A percentile compares a stretch with the other conserved stretches of the same genome.
phyloP scores from a whole-genome alignment of 345 rosid species.

The Pugionium cornutum region DNA sequence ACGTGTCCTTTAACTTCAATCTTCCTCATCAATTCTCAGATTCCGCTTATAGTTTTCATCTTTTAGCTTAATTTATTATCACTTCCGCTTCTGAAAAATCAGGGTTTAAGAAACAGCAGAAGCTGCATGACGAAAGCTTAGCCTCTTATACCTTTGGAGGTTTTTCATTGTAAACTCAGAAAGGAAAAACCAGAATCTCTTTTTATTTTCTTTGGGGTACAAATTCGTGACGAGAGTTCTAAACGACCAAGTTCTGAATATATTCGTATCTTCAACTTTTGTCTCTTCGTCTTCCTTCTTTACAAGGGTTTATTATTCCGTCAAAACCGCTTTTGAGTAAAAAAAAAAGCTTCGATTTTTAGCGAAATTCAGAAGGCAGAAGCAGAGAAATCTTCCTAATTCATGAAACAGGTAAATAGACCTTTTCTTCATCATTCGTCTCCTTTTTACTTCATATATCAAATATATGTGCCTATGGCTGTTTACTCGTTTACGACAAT shows the following conservation, averaged over 20 bases:
- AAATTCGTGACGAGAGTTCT: too few species aligned
- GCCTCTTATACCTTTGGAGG: too few species aligned
- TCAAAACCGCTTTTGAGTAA: neutral
- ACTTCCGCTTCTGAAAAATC: neutral
- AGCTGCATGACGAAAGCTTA: too few species aligned
- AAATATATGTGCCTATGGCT: neutral
- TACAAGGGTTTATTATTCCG: conserved; percentile 17
- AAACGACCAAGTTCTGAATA: neutral
- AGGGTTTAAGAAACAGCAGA: too few species aligned
- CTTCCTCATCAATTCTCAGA: conserved; percentile 17
- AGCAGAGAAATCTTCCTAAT: conserved; percentile 13
- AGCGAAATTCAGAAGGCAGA: conserved; percentile 18
- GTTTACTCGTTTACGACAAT: neutral
- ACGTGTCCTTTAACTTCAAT: conserved; percentile 33
- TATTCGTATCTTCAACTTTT: conserved; percentile 33
- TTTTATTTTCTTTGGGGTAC: neutral
- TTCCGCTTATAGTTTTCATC: conserved; percentile 12
- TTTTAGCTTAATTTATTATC: neutral
- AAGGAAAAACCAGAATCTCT: too few species aligned
- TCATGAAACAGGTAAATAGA: conserved; percentile 38
- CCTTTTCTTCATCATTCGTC: conserved; percentile 1
- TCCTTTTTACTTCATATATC: neutral
- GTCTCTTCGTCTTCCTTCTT: conserved; percentile 18
- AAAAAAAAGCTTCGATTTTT: conserved; percentile 23
- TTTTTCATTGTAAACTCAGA: too few species aligned